Percentiles rank a stretch among this genome's conserved stretches.
Evolutionary conservation across 805 yeast species (phyloP).

Genomic region (Kuraishia ogatae): DNA sequence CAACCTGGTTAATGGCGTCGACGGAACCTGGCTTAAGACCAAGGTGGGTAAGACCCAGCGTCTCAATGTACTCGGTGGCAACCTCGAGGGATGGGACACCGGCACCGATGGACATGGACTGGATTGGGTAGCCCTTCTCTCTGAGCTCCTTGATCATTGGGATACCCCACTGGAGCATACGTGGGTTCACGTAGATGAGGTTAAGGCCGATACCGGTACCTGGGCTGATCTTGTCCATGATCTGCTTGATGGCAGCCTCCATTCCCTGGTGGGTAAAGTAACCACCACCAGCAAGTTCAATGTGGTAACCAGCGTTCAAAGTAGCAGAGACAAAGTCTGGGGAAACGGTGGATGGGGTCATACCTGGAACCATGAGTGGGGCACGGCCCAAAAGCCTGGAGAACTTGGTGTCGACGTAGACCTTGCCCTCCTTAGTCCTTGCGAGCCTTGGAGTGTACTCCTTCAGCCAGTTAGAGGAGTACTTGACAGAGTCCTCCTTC

Average conservation of each 20-base stretch:
- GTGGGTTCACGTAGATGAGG: conserved; percentile 92
- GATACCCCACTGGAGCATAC: conserved; percentile 98
- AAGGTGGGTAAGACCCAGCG: conserved; percentile 85
- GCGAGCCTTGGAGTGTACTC: conserved; percentile 83
- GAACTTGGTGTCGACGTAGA: conserved; percentile 89
- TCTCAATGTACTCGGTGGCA: conserved; percentile 91
- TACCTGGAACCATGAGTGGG: conserved; percentile 97
- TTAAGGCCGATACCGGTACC: conserved; percentile 91
- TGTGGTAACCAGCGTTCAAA: conserved; percentile 92
- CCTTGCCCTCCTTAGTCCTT: conserved; percentile 64
- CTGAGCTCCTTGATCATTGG: conserved; percentile 88
- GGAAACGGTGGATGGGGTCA: conserved; percentile 97
- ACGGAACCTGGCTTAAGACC: conserved; percentile 97
- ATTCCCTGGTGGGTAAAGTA: conserved; percentile 70
- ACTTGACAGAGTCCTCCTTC: conserved; percentile 54
- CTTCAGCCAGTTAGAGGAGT: conserved; percentile 84
- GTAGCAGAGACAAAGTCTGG: conserved; percentile 93
- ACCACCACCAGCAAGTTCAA: conserved; percentile 99
- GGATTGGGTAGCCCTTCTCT: conserved; percentile 89
- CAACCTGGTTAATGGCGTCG: conserved; percentile 81
- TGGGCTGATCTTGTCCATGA: conserved; percentile 61
- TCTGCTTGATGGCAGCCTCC: conserved; percentile 67
- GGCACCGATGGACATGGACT: conserved; percentile 95
- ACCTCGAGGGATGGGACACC: conserved; percentile 99
- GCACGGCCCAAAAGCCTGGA: conserved; percentile 88